phyloP scores from a whole-genome alignment of 2,329 filamentous ascomycete genomes.

The Tolypocladium album region DNA sequence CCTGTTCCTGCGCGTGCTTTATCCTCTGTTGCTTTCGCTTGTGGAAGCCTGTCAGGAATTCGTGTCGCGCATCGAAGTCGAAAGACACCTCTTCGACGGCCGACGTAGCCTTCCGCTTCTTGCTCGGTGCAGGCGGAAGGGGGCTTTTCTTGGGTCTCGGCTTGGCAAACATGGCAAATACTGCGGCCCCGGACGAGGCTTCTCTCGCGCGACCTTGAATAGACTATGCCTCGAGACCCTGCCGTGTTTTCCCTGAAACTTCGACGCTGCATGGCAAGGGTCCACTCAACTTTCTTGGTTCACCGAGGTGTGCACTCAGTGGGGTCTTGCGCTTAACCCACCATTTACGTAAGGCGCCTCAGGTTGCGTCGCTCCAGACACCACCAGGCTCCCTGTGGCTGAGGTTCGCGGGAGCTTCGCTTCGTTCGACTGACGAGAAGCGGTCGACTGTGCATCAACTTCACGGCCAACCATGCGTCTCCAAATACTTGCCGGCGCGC shows the following conservation, averaged over 20 bases:
- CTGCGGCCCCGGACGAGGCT: neutral
- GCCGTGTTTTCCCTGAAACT: neutral
- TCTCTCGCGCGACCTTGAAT: too few relatives aligned
- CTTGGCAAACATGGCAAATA: constrained; percentile 37
- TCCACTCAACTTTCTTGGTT: neutral
- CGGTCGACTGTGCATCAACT: neutral
- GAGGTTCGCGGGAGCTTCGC: constrained; percentile 8
- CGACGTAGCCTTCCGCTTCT: constrained; percentile 52
- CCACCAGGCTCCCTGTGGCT: constrained; percentile 4
- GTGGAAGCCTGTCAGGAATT: constrained; percentile 92
- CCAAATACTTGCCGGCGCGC: constrained; percentile 36
- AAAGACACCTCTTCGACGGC: constrained; percentile 75
- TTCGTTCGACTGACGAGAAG: constrained; percentile 10
- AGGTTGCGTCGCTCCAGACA: constrained; percentile 11
- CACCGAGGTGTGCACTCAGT: constrained; percentile 4
- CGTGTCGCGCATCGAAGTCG: constrained; percentile 65
- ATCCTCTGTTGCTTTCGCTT: constrained; percentile 84
- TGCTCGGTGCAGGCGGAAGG: constrained; percentile 49
- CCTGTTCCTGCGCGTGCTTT: constrained; percentile 75
- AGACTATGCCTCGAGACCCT: neutral
- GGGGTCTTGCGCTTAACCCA: constrained; percentile 8
- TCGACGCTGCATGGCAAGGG: neutral
- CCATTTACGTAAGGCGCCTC: constrained; percentile 15
- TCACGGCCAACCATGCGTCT: constrained; percentile 37
- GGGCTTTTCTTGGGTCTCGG: constrained; percentile 47